Percentiles rank a stretch among this genome's conserved stretches.
Conservation (phyloP, 1,284 basidiomycete species). For the Tilletia caries region DNA sequence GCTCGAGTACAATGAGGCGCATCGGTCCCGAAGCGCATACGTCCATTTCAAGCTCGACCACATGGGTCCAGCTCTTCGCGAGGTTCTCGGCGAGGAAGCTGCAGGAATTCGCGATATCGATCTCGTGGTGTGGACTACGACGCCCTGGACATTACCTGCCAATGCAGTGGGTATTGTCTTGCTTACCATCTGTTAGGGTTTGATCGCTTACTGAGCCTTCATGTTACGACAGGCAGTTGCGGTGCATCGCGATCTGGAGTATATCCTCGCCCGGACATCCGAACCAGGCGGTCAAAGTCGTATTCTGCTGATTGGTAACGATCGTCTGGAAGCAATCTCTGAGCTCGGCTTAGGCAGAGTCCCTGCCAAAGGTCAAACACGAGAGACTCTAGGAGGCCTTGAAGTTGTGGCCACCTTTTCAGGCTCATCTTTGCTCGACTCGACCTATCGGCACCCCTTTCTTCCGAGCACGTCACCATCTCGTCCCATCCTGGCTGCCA, state of each 20-base stretch:
- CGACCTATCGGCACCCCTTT: slow-evolving; percentile 71
- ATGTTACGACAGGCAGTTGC: slow-evolving; percentile 70
- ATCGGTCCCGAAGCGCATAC: slow-evolving; percentile 82
- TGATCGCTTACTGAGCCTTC: slow-evolving; percentile 12
- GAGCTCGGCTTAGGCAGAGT: slow-evolving; percentile 18
- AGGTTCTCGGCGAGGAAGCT: slow-evolving; percentile 31
- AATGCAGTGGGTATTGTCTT: slow-evolving; percentile 64
- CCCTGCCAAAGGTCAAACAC: background rate
- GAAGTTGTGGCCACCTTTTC: slow-evolving; percentile 24
- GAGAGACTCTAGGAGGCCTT: slow-evolving; percentile 24
- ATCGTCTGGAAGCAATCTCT: slow-evolving; percentile 60
- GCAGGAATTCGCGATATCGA: slow-evolving; percentile 54
- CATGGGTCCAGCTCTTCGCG: background rate
- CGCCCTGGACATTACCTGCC: slow-evolving; percentile 92
- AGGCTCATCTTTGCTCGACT: slow-evolving; percentile 60
- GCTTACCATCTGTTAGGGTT: background rate
- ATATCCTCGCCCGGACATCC: slow-evolving; percentile 62
- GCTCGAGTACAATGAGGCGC: slow-evolving; percentile 82
- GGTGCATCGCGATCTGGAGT: slow-evolving; percentile 70
- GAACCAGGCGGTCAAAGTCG: slow-evolving; percentile 33
- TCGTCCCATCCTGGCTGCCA: slow-evolving; percentile 57
- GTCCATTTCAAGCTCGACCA: slow-evolving; percentile 65
- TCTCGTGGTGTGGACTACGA: slow-evolving; percentile 95
- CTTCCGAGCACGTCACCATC: slow-evolving; percentile 52
- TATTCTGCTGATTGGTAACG: slow-evolving; percentile 67